These are phyloP conservation scores for Colletotrichum sp. DNA, from an alignment of 2,329 filamentous ascomycete species.

Conservation along the genomic window DNA sequence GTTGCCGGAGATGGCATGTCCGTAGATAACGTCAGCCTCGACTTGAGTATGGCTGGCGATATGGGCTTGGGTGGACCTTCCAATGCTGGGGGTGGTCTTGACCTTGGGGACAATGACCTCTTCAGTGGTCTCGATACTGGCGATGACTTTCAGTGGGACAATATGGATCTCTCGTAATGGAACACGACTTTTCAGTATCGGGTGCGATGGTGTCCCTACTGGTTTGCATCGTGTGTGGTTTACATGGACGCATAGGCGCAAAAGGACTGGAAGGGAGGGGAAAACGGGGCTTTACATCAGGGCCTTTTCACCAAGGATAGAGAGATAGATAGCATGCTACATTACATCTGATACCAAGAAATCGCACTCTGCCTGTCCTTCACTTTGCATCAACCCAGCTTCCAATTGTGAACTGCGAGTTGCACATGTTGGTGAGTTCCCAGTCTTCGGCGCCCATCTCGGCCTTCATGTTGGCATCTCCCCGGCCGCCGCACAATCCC, in stretches of 20 bases:
- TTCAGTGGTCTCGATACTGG: slow-evolving; percentile 42
- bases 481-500: slow-evolving; percentile 54
- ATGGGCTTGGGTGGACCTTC: slow-evolving; percentile 40
- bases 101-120: slow-evolving; percentile 37
- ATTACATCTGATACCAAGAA: slow-evolving; percentile 12
- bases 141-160: slow-evolving; percentile 50
- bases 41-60: slow-evolving; percentile 48
- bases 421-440: slow-evolving; percentile 71
- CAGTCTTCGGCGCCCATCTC: slow-evolving; percentile 64
- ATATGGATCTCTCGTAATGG: slow-evolving; percentile 35
- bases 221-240: neutral
- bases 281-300: neutral
- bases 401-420: slow-evolving; percentile 63
- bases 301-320: neutral
- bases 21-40: slow-evolving; percentile 48
- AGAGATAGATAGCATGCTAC: neutral
- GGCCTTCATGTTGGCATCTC: slow-evolving; percentile 46
- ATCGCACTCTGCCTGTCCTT: neutral
- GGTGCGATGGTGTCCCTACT: neutral
- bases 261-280: neutral
- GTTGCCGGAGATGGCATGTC: slow-evolving; percentile 43
- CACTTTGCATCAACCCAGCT: slow-evolving; percentile 27
- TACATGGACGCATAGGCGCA: neutral
- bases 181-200: neutral
- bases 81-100: slow-evolving; percentile 38